Conservation (phyloP, 495 filamentous ascomycete species). For the Viridothelium virens region DNA sequence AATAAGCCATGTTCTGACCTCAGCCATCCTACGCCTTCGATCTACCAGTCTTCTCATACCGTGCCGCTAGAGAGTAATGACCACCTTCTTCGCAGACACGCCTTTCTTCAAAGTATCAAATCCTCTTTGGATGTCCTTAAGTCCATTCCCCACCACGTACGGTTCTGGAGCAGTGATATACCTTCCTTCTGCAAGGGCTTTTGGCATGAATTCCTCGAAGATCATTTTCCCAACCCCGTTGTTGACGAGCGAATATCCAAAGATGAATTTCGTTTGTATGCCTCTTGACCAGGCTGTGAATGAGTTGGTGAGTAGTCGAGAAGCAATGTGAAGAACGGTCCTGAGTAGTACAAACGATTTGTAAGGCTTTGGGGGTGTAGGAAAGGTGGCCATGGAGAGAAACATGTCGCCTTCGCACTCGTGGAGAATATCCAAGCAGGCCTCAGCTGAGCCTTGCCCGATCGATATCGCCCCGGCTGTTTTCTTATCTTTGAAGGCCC, state of each 20-base stretch:
- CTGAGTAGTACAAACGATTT: not conserved
- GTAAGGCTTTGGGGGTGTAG: not conserved
- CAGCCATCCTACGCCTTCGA: too few relatives aligned
- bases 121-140: slow-evolving; percentile 32
- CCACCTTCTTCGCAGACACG: slow-evolving; percentile 33
- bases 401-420: slow-evolving; percentile 14
- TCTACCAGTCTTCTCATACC: too few relatives aligned
- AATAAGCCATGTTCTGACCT: too few relatives aligned
- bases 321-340: not conserved
- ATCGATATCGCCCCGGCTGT: slow-evolving; percentile 24
- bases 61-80: slow-evolving; percentile 25
- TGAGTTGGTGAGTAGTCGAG: not conserved
- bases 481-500: slow-evolving; percentile 25
- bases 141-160: slow-evolving; percentile 26
- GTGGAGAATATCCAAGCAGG: slow-evolving; percentile 16
- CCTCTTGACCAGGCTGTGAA: slow-evolving; percentile 4
- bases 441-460: slow-evolving; percentile 6
- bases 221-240: slow-evolving; percentile 24
- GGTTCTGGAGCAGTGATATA: slow-evolving; percentile 27
- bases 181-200: slow-evolving; percentile 13
- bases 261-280: slow-evolving; percentile 14
- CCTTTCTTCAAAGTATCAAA: slow-evolving; percentile 30
- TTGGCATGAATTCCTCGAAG: slow-evolving; percentile 20
- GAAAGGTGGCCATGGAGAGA: slow-evolving; percentile 13
- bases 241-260: slow-evolving; percentile 2